phyloP scores from a whole-genome alignment of 2,329 filamentous ascomycete genomes.

The Apiospora hydei region DNA sequence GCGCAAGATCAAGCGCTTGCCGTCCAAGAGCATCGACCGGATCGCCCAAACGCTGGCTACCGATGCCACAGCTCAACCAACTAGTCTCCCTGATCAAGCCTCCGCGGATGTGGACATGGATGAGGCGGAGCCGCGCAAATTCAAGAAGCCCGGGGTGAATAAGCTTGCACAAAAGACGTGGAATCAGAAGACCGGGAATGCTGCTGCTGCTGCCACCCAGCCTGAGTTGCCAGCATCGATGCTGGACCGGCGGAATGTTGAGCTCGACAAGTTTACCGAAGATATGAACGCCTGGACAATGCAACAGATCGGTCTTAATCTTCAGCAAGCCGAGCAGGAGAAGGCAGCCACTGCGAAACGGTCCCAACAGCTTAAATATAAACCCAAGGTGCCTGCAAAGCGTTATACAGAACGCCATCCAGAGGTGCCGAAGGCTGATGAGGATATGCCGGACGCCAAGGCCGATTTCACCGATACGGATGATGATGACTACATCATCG shows the following conservation, averaged over 20 bases:
- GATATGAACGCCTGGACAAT: slow-evolving; percentile 58
- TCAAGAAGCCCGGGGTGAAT: slow-evolving; percentile 45
- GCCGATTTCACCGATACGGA: slow-evolving; percentile 51
- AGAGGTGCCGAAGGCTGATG: slow-evolving; percentile 41
- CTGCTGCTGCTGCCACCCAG: slow-evolving; percentile 33
- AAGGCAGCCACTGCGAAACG: slow-evolving; percentile 5
- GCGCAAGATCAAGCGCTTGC: slow-evolving; percentile 48
- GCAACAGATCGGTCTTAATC: slow-evolving; percentile 62
- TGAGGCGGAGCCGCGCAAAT: slow-evolving; percentile 38
- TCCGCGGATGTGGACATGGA: slow-evolving; percentile 32
- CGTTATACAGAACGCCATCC: slow-evolving; percentile 65
- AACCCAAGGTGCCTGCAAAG: slow-evolving; percentile 62
- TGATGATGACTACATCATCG: slow-evolving; percentile 68
- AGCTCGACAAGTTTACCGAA: slow-evolving; percentile 40
- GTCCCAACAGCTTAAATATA: slow-evolving; percentile 50
- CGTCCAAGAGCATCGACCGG: slow-evolving; percentile 34
- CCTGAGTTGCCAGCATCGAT: slow-evolving; percentile 40
- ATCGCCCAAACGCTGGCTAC: slow-evolving; percentile 26
- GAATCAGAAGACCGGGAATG: slow-evolving; percentile 25
- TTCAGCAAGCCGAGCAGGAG: slow-evolving; percentile 56
- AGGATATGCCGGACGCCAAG: slow-evolving; percentile 40
- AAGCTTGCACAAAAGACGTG: slow-evolving; percentile 33
- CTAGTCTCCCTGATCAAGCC: slow-evolving; percentile 22
- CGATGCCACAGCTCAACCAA: slow-evolving; percentile 13
- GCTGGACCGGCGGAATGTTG: slow-evolving; percentile 48